Evolutionary conservation across 2,329 filamentous ascomycete species (phyloP), one percentile per base, ranked within the genome.

Genomic region (Xylariaceae sp.): DNA sequence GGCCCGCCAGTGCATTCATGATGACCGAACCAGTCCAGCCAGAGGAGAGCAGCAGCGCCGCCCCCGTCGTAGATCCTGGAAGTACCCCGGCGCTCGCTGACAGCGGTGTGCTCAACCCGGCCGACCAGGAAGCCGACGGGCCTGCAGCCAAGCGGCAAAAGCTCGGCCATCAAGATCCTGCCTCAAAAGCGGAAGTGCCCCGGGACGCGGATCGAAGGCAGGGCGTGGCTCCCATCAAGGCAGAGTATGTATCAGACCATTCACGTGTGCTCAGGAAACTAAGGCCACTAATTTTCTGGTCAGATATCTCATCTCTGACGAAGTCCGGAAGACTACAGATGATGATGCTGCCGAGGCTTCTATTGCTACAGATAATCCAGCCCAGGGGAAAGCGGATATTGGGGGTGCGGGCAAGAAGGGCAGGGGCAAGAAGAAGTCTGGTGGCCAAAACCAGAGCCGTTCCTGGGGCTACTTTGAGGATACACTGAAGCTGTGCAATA

Each of bases 361-460:
- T 15, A 52, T 58, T 19, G 65, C 72, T 32, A 72, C 76, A 44
- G 74, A 79, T 51, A 72, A 72, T 35, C 72, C 76, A 35, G 77
- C 78, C 53, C 63, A 62, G 45, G 56, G 57, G 27, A 67, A 65
- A 53, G 44, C 54, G 44, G 46, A 59, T 36, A 27, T 45, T 33
- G 44, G 35, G 12, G 44, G 44, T 45, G 38, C 55, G 50, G 33
- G 58, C 31, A 63, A 61, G 49, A 76, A 72, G 52, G 68, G 73
- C 17, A 65, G 63, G 45, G 65, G 65, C 27, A 49, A 53, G 10
- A 72, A 75, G 53, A 80, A 80, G 53, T 48, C 76, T 44, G 69
- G 68, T 28, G 84, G 85, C 21, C 88, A 94, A 60, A 95, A 96
- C 59, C 88, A 80, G 44, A 77, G 77, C 45, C 82, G 90, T 37